These are phyloP conservation scores for Aspergillus cristatus DNA, from an alignment of 495 filamentous ascomycete species.

Conservation along the genomic window DNA sequence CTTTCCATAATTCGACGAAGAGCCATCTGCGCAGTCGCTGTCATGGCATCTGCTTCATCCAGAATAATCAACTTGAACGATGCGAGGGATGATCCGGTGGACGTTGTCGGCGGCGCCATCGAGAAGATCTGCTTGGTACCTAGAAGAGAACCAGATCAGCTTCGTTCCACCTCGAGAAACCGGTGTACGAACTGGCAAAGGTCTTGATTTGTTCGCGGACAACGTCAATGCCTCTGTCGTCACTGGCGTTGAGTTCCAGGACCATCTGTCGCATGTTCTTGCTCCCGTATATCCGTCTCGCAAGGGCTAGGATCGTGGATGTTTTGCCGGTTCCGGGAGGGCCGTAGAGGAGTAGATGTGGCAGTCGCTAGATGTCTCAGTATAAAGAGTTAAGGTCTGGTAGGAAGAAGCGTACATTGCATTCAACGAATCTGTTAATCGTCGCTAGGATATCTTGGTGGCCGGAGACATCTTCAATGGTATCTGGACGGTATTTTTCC, in stretches of 20 bases:
- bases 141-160: constrained; percentile 47
- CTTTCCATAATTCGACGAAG: constrained; percentile 97
- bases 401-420: constrained; percentile 48
- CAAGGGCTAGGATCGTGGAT: constrained; percentile 85
- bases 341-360: constrained; percentile 95
- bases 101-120: constrained; percentile 37
- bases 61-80: constrained; percentile 93
- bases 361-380: constrained; percentile 62
- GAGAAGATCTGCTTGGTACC: constrained; percentile 61
- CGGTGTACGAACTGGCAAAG: constrained; percentile 59
- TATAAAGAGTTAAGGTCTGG: background rate
- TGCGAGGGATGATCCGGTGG: constrained; percentile 46
- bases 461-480: constrained; percentile 87
- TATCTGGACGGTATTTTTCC: constrained; percentile 93
- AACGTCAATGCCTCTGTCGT: constrained; percentile 96
- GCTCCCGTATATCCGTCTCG: constrained; percentile 81
- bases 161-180: background rate
- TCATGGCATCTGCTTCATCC: constrained; percentile 99
- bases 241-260: constrained; percentile 90
- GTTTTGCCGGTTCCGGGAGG: constrained; percentile 97
- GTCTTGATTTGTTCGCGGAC: constrained; percentile 99
- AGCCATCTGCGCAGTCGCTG: constrained; percentile 91
- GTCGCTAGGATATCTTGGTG: constrained; percentile 96
- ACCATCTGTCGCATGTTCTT: constrained; percentile 98
- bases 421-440: constrained; percentile 92